Percentiles rank a stretch among this genome's conserved stretches.
phyloP scores from a whole-genome alignment of 1,139 yeast species.

The Hyphopichia fennica region DNA sequence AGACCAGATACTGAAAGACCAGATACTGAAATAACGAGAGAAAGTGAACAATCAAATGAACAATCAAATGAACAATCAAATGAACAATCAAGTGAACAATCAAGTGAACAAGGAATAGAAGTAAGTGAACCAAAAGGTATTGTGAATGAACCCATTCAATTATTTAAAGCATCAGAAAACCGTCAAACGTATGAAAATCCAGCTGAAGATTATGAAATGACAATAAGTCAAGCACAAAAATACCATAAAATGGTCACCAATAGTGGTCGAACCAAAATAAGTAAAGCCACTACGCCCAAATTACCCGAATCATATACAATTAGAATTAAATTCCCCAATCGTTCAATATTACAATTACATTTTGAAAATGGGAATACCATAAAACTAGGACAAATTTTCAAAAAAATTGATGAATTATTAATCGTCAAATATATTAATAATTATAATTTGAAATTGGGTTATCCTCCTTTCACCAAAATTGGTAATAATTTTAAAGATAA shows the following conservation, averaged over 20 bases:
- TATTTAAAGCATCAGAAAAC: slow-evolving; percentile 20
- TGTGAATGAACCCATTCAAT: slow-evolving; percentile 6
- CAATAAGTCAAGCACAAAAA: slow-evolving; percentile 52
- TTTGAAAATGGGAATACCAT: slow-evolving; percentile 36
- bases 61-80: not conserved
- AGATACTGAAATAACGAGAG: too few species aligned
- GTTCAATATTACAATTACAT: slow-evolving; percentile 47
- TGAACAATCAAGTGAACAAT: too few species aligned
- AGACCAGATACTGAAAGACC: not conserved
- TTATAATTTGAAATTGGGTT: slow-evolving; percentile 35
- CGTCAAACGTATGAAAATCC: slow-evolving; percentile 36
- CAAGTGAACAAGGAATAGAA: too few species aligned
- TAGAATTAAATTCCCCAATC: slow-evolving; percentile 56
- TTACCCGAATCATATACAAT: slow-evolving; percentile 33
- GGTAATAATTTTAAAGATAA: slow-evolving; percentile 31
- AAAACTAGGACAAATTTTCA: slow-evolving; percentile 44
- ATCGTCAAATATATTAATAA: slow-evolving; percentile 35
- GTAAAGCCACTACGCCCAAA: slow-evolving; percentile 4
- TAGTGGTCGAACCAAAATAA: slow-evolving; percentile 34
- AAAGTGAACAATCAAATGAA: not conserved
- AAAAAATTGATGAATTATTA: slow-evolving; percentile 34
- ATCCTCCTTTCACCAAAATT: slow-evolving; percentile 46
- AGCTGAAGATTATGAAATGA: slow-evolving; percentile 49
- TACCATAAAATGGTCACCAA: slow-evolving; percentile 49
- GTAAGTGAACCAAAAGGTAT: not conserved